Base-by-base conservation (phyloP, 2,329 filamentous ascomycete genomes). In the Emydomyces testavorans region DNA sequence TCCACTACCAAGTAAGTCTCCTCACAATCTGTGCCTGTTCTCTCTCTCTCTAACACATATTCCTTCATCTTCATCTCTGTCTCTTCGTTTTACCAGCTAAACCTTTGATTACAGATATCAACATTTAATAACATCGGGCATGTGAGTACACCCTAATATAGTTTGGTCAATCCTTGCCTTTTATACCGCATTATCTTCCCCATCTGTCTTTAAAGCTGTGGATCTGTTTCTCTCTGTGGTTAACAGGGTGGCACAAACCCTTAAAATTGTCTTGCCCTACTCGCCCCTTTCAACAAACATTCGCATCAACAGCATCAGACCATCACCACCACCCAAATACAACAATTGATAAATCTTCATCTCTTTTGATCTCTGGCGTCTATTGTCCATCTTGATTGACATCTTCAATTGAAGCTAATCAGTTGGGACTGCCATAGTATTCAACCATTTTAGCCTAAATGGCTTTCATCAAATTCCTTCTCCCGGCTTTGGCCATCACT, bases 401-500 rank as follows among this genome's bases (percentile, higher is more conserved):
- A n/a, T n/a, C n/a, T 32, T 23, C 4, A 8, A 26, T 32, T 7
- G 6, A n/a, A 36, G 11, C 45, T 47, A 40, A 47, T 26, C 26
- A 23, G n/a, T 37, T 15, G 18, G 2, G 2, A 28, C 39, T 36
- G 8, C 15, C 7, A 42, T 37, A 48, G 46, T 31, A 15, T 31
- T 36, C n/a, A 8, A 42, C n/a, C 23, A 15, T 26, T 21, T 24
- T 37, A 13, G 20, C 34, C 54, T 49, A 59, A 62, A 78, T 78
- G 72, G 69, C 69, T 54, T 65, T 75, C 65, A 61, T 69, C 60
- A 77, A 73, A 64, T 73, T 75, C 65, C 65, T 75, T 56, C 63
- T 79, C 53, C 74, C 77, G 52, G 72, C 68, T 52, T 66, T 80
- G 63, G 75, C 75, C 56, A 68, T 72, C 49, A 70, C 70, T 57